These are phyloP conservation scores for Coniosporium uncinatum DNA, from an alignment of 2,329 filamentous ascomycete species.

Conservation along the genomic window DNA sequence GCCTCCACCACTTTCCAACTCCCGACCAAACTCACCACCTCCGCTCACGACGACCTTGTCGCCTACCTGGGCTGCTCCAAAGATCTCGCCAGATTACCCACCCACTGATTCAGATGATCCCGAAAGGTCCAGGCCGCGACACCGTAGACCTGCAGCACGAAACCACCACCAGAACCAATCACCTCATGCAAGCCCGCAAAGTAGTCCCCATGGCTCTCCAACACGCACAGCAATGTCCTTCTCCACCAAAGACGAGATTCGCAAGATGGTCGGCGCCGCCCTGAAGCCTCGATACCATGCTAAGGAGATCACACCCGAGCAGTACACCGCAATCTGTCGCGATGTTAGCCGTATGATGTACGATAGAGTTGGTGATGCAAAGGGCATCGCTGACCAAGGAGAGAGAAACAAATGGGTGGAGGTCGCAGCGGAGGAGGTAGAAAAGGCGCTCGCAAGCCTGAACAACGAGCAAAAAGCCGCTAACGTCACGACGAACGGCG, in stretches of 20 bases:
- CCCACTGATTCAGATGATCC: slow-evolving; percentile 26
- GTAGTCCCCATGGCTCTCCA: slow-evolving; percentile 51
- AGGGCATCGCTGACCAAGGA: slow-evolving; percentile 53
- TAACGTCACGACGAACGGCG: no score
- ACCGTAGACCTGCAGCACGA: slow-evolving; percentile 7
- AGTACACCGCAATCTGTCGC: slow-evolving; percentile 91
- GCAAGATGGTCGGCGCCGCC: slow-evolving; percentile 78
- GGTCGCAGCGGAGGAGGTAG: slow-evolving; percentile 74
- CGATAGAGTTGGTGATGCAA: slow-evolving; percentile 50
- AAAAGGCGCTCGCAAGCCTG: no score
- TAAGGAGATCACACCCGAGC: slow-evolving; percentile 75
- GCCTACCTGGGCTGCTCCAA: slow-evolving; percentile 34
- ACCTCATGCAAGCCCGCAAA: slow-evolving; percentile 23
- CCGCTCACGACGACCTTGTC: slow-evolving; percentile 67
- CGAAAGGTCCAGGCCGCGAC: slow-evolving; percentile 15
- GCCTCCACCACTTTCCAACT: slow-evolving; percentile 57
- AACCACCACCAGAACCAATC: slow-evolving; percentile 30
- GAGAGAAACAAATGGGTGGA: slow-evolving; percentile 68
- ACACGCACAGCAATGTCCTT: slow-evolving; percentile 59
- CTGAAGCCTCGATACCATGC: slow-evolving; percentile 80
- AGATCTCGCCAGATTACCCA: slow-evolving; percentile 72
- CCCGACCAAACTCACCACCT: slow-evolving; percentile 58
- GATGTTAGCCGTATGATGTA: slow-evolving; percentile 87
- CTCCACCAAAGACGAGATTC: slow-evolving; percentile 83
- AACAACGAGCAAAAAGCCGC: no score